These are phyloP conservation scores for Pseudozyma sp. DNA, from an alignment of 1,284 basidiomycete genomes.

Conservation along the genomic window DNA sequence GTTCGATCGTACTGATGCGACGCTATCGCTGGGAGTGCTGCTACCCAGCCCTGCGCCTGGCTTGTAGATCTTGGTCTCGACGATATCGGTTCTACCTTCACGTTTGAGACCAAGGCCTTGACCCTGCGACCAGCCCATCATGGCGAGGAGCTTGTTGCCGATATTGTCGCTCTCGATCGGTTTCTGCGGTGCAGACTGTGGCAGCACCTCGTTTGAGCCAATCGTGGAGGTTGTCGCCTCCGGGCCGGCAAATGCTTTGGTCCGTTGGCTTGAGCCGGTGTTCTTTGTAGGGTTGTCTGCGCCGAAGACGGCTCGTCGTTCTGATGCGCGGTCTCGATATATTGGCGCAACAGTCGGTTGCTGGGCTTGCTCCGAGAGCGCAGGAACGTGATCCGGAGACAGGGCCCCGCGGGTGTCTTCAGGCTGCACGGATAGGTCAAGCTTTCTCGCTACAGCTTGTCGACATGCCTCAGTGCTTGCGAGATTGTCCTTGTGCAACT, in stretches of 20 bases:
- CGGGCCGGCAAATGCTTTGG: constrained; percentile 31
- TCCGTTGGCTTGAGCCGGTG: neutral
- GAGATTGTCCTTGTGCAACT: constrained; percentile 44
- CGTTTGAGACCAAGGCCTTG: constrained; percentile 32
- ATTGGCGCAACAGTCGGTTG: neutral
- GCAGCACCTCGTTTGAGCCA: neutral
- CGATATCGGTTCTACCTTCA: constrained; percentile 31
- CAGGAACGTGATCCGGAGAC: neutral
- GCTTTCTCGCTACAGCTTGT: constrained; percentile 24
- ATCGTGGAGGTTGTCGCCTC: neutral
- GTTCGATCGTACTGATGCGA: neutral
- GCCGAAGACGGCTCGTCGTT: constrained; percentile 50
- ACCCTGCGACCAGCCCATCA: constrained; percentile 52
- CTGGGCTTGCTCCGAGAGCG: neutral
- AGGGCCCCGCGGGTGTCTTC: neutral
- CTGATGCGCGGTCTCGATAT: constrained; percentile 49
- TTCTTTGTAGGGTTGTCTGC: constrained; percentile 19
- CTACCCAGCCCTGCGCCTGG: constrained; percentile 45
- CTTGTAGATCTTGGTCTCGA: constrained; percentile 49
- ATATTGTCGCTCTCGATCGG: constrained; percentile 42
- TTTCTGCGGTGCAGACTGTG: constrained; percentile 33
- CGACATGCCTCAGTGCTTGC: constrained; percentile 24
- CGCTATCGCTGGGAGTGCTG: constrained; percentile 6
- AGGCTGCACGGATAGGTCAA: neutral
- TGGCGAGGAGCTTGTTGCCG: constrained; percentile 43